phyloP scores from a whole-genome alignment of 2,329 filamentous ascomycete genomes.

The Alternaria tenuissima region DNA sequence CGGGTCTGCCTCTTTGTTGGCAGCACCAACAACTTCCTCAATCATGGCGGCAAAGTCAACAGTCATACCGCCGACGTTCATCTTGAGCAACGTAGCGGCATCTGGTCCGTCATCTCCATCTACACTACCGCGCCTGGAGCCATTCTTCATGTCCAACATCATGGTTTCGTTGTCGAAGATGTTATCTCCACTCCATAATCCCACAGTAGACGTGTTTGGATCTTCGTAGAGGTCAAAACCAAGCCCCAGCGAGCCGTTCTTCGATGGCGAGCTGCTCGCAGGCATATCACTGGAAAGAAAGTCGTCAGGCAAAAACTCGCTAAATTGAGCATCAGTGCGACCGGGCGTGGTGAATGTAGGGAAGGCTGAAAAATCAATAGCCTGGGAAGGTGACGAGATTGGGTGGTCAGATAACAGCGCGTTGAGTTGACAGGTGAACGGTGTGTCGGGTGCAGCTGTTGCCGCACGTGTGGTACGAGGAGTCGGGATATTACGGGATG shows the following conservation, averaged over 20 bases:
- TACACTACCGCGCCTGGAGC: conserved; percentile 13
- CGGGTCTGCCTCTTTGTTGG: conserved; percentile 24
- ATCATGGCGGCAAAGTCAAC: conserved; percentile 50
- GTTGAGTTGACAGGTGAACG: conserved; percentile 69
- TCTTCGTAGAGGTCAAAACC: conserved; percentile 51
- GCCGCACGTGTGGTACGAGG: conserved; percentile 46
- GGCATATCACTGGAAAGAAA: conserved; percentile 50
- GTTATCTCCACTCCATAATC: conserved; percentile 44
- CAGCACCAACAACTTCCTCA: conserved; percentile 43
- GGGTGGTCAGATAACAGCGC: conserved; percentile 62
- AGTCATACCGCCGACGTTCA: conserved; percentile 39
- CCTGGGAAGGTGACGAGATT: conserved; percentile 42
- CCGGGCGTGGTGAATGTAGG: conserved; percentile 43
- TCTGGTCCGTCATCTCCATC: conserved; percentile 17
- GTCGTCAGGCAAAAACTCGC: conserved; percentile 41
- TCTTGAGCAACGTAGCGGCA: conserved; percentile 32
- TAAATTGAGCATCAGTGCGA: conserved; percentile 34
- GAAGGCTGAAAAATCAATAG: conserved; percentile 48
- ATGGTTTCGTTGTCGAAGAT: conserved; percentile 46
- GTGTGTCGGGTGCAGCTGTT: conserved; percentile 56
- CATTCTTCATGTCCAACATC: conserved; percentile 27
- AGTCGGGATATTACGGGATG: conserved; percentile 50
- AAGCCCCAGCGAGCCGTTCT: conserved; percentile 28
- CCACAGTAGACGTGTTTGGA: conserved; percentile 44
- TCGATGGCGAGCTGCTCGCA: conserved; percentile 47